These are phyloP conservation scores for Nectriaceae sp. DNA, from an alignment of 2,329 filamentous ascomycete species.

Conservation along the genomic window DNA sequence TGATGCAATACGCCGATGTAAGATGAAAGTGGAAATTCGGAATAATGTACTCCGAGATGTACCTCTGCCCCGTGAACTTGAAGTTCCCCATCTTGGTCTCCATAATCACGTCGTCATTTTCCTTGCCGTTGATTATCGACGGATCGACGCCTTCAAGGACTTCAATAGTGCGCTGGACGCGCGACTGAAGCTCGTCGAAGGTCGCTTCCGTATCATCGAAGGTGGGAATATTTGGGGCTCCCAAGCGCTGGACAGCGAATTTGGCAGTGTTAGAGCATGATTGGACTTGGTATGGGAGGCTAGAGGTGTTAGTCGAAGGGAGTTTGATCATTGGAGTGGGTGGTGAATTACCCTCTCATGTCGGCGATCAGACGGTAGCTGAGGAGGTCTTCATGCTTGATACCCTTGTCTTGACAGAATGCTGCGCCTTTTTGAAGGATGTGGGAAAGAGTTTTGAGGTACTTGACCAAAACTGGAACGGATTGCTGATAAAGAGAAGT, in stretches of 20 bases:
- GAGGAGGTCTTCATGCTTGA: constrained; percentile 23
- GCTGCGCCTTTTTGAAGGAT: constrained; percentile 24
- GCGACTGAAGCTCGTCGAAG: constrained; percentile 32
- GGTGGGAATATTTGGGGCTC: constrained; percentile 13
- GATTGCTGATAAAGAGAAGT: constrained; percentile 25
- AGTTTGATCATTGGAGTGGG: fast-evolving
- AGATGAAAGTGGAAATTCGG: constrained; percentile 65
- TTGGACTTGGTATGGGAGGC: constrained; percentile 25
- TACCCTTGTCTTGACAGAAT: constrained; percentile 18
- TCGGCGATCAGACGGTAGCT: constrained; percentile 20
- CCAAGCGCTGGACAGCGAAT: constrained; percentile 20
- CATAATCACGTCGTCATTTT: constrained; percentile 25
- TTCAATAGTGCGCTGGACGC: constrained; percentile 27
- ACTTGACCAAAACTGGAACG: constrained; percentile 31
- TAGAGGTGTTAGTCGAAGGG: not conserved
- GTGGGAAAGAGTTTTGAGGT: constrained; percentile 24
- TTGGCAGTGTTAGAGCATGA: constrained; percentile 29
- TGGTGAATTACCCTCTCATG: constrained; percentile 17
- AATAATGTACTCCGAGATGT: constrained; percentile 46
- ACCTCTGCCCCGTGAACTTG: constrained; percentile 37
- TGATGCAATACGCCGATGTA: constrained; percentile 56
- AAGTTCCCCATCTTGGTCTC: constrained; percentile 27
- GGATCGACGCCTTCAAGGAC: constrained; percentile 33
- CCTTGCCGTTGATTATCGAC: constrained; percentile 22
- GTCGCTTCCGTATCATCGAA: constrained; percentile 28